phyloP scores from a whole-genome alignment of 2,329 filamentous ascomycete species.

The Paecilomyces sp. region DNA sequence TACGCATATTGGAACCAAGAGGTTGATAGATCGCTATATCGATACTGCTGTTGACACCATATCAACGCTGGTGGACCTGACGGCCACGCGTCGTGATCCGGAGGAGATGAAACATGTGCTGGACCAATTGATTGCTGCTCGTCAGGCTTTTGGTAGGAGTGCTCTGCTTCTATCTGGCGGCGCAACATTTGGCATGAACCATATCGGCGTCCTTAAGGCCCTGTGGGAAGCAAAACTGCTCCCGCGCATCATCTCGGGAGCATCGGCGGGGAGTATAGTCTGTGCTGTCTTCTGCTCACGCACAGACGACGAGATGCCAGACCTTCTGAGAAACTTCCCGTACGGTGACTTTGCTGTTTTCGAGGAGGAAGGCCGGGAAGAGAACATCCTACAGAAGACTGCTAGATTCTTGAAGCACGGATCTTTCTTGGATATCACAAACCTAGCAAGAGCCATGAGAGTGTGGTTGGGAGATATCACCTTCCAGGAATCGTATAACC shows the following conservation, averaged over 20 bases:
- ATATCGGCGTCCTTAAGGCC: slow-evolving; percentile 79
- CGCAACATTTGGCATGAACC: slow-evolving; percentile 85
- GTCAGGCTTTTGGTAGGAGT: slow-evolving; percentile 78
- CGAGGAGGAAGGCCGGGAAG: slow-evolving; percentile 52
- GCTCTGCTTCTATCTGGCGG: slow-evolving; percentile 78
- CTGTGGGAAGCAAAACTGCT: slow-evolving; percentile 68
- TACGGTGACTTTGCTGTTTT: slow-evolving; percentile 79
- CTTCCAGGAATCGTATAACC: slow-evolving; percentile 92
- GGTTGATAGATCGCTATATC: slow-evolving; percentile 80
- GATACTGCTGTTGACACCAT: slow-evolving; percentile 71
- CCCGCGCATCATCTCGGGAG: slow-evolving; percentile 79
- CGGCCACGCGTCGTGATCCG: slow-evolving; percentile 44
- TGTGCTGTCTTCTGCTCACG: slow-evolving; percentile 71
- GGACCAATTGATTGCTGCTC: slow-evolving; percentile 62
- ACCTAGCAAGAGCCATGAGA: slow-evolving; percentile 75
- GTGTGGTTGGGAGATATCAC: slow-evolving; percentile 79
- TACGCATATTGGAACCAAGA: slow-evolving; percentile 79
- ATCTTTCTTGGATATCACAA: slow-evolving; percentile 75
- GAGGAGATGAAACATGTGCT: slow-evolving; percentile 55
- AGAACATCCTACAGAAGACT: slow-evolving; percentile 62
- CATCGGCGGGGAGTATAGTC: slow-evolving; percentile 82
- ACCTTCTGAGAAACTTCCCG: slow-evolving; percentile 62
- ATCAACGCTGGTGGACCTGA: slow-evolving; percentile 59
- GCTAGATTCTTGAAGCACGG: slow-evolving; percentile 72
- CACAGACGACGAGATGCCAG: slow-evolving; percentile 70